phyloP scores from a whole-genome alignment of 768 basidiomycete genomes.

The Phylloporus scabripes region DNA sequence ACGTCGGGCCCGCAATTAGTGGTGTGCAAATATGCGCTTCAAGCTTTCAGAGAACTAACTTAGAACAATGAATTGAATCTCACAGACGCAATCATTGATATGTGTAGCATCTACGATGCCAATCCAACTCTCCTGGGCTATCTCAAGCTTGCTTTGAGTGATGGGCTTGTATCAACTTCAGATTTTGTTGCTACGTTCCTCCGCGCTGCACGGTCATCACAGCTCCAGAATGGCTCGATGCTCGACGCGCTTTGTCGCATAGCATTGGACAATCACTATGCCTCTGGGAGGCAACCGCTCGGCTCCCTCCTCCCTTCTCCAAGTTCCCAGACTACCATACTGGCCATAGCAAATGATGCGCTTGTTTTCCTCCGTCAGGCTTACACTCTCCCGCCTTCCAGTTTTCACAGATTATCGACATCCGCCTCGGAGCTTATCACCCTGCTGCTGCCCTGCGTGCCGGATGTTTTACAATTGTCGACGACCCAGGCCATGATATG shows the following conservation, averaged over 20 bases:
- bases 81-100: slow-evolving; percentile 62
- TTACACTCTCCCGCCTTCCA: slow-evolving; percentile 44
- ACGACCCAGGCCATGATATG: slow-evolving; percentile 52
- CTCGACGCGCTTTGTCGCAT: slow-evolving; percentile 65
- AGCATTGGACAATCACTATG: slow-evolving; percentile 59
- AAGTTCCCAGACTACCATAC: slow-evolving; percentile 43
- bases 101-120: slow-evolving; percentile 67
- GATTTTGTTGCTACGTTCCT: slow-evolving; percentile 64
- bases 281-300: slow-evolving; percentile 46
- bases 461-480: slow-evolving; percentile 57
- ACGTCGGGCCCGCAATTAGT: slow-evolving; percentile 52
- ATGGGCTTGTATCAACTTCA: slow-evolving; percentile 50
- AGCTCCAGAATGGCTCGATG: slow-evolving; percentile 59
- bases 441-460: slow-evolving; percentile 54
- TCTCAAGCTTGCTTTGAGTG: slow-evolving; percentile 52
- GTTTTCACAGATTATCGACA: slow-evolving; percentile 50
- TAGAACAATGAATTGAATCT: not conserved
- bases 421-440: slow-evolving; percentile 62
- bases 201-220: slow-evolving; percentile 57
- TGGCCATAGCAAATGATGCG: slow-evolving; percentile 56
- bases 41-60: slow-evolving; percentile 1
- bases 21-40: slow-evolving; percentile 35
- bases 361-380: slow-evolving; percentile 55
- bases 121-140: slow-evolving; percentile 64
- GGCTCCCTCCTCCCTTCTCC: slow-evolving; percentile 51